Evolutionary conservation across 176 grass and related monocot genomes (phyloP), one percentile per base, ranked within the genome.

Genomic region (Dendrocalamus sinicus): DNA sequence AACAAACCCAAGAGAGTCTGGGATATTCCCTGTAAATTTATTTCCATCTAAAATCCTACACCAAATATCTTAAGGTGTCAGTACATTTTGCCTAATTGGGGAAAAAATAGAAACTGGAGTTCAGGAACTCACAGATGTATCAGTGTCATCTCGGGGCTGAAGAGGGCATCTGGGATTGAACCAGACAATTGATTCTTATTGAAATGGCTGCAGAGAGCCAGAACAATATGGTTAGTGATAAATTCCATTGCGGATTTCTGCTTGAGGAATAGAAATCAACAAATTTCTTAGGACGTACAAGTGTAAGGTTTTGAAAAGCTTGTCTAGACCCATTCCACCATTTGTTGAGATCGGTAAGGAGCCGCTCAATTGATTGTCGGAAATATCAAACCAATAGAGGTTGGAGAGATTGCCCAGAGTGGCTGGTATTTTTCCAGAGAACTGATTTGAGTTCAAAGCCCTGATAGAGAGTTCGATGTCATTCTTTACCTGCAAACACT

Each of bases 21-120:
- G 93, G 79, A 99, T 94, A 44, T 6, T 73, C 37, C 93, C 96
- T 15, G 88, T 88, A 70, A 99, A 86, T 37, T 62, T 87, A 70
- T 99, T 99, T 70, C 96, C 94, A 74, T 99, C 94, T 1, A 99
- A 94, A 83, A 99, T 87, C 76, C 96, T 99, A 90, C 16, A 52
- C 20, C 41, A n/a, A 72, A 73, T 66, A 77, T 44, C 40, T 79
- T 60, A 60, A 40, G 9, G 72, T 28, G 57, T 83, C 52, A 73
- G n/a, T 70, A 28, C 39, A 46, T 67, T 20, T 69, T 37, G 16
- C 11, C n/a, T 11, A 64, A 80, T 58, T 14, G 45, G 41, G 7
- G 7, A 9, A 10, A 45, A 47, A 50, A 13, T 73, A 77, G 14
- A 75, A 76, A 50, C 39, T 12, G 26, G 74, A 12, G 5, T 62